Evolutionary conservation across 768 basidiomycete species (phyloP).

Genomic region (Russula dissimulans): DNA sequence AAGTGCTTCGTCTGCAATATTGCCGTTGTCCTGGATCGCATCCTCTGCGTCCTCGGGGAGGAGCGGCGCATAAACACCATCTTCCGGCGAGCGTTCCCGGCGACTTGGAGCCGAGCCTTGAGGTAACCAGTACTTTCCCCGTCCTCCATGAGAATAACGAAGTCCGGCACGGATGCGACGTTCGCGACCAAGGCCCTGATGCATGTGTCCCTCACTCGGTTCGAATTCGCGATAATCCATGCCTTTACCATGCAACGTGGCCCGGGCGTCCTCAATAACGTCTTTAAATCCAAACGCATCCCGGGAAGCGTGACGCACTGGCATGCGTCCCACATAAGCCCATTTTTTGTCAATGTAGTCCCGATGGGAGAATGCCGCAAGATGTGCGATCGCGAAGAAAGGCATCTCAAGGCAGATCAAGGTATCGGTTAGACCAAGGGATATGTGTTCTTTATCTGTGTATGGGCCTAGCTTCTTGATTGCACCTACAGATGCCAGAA

Average conservation of each 20-base stretch:
- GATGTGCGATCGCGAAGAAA: constrained; percentile 88
- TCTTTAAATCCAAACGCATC: constrained; percentile 86
- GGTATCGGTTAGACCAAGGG: constrained; percentile 80
- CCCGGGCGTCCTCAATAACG: constrained; percentile 75
- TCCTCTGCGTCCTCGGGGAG: constrained; percentile 51
- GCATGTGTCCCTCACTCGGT: constrained; percentile 88
- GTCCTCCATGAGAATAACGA: constrained; percentile 85
- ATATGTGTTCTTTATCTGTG: constrained; percentile 81
- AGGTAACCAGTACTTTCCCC: constrained; percentile 93
- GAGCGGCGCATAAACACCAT: constrained; percentile 62
- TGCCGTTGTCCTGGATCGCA: constrained; percentile 58
- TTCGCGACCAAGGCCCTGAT: constrained; percentile 81
- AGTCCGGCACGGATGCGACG: constrained; percentile 85
- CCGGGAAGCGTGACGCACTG: constrained; percentile 73
- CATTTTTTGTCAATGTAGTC: constrained; percentile 69
- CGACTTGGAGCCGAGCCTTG: constrained; percentile 40
- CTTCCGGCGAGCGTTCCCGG: constrained; percentile 37
- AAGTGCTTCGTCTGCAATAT: constrained; percentile 44
- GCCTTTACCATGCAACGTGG: constrained; percentile 77
- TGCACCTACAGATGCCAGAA: constrained; percentile 73
- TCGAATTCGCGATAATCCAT: constrained; percentile 97
- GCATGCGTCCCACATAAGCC: constrained; percentile 79
- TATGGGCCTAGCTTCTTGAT: constrained; percentile 81
- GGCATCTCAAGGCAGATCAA: constrained; percentile 98
- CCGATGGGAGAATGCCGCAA: constrained; percentile 86